Percentiles rank a stretch among this genome's conserved stretches.
phyloP scores from a whole-genome alignment of 129 eudicot species.

The Saposhnikovia divaricata region DNA sequence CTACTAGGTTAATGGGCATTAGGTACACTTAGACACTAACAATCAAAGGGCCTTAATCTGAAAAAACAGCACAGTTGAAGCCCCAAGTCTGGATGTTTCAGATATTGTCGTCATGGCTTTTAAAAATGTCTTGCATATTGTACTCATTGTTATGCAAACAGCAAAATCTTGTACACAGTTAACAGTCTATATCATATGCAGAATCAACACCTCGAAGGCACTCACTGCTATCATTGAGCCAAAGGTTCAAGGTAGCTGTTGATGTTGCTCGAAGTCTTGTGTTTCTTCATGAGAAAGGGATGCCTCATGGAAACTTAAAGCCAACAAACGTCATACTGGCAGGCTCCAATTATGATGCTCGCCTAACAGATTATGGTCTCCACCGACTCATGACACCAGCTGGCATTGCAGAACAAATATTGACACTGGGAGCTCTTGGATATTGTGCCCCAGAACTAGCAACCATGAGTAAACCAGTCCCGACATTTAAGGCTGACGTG shows the following conservation, averaged over 20 bases:
- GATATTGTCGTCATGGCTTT: neutral
- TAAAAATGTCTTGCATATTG: neutral
- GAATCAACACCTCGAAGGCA: constrained; percentile 92
- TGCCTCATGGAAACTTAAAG: constrained; percentile 90
- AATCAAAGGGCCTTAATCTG: neutral
- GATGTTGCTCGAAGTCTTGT: constrained; percentile 78
- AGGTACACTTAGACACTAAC: neutral
- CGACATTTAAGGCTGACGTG: constrained; percentile 80
- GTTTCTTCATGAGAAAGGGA: constrained; percentile 76
- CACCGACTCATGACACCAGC: constrained; percentile 91
- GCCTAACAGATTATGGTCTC: constrained; percentile 75
- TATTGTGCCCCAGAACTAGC: constrained; percentile 96
- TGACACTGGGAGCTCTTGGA: constrained; percentile 94
- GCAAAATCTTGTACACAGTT: neutral
- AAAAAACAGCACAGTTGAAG: neutral
- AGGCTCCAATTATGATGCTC: constrained; percentile 49
- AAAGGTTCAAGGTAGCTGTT: constrained; percentile 70
- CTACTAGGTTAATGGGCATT: neutral
- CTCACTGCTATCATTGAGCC: constrained; percentile 67
- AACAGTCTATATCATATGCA: constrained; percentile 20
- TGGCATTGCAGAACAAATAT: constrained; percentile 85
- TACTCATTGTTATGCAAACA: neutral
- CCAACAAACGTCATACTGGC: constrained; percentile 79
- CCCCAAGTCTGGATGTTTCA: neutral
- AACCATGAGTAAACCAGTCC: constrained; percentile 50